phyloP scores from a whole-genome alignment of 1,284 basidiomycete species.

The Papiliotrema terrestris region DNA sequence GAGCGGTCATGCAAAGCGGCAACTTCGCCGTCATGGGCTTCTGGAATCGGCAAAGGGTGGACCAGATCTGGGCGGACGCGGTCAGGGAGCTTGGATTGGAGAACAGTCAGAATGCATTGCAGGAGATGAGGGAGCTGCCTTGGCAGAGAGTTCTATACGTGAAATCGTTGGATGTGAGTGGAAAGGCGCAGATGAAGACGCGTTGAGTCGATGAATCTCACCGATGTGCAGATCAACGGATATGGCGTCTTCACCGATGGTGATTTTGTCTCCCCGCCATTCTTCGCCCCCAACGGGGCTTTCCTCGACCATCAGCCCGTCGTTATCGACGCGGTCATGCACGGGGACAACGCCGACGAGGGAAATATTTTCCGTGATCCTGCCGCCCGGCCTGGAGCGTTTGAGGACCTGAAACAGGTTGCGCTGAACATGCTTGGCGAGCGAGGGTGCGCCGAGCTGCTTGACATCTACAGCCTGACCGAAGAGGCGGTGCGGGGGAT shows the following conservation, averaged over 20 bases:
- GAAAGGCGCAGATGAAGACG: no score
- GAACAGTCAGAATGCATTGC: not conserved
- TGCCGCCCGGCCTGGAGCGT: not conserved
- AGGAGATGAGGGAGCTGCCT: slow-evolving; percentile 1
- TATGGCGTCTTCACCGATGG: slow-evolving; percentile 14
- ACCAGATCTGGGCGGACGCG: slow-evolving; percentile 6
- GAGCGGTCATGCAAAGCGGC: slow-evolving; percentile 14
- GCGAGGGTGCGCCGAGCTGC: not conserved
- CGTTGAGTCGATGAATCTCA: no score
- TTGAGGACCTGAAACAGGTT: not conserved
- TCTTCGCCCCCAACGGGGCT: not conserved
- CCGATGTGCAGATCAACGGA: slow-evolving; percentile 1
- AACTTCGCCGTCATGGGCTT: slow-evolving; percentile 11
- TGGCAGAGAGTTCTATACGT: not conserved
- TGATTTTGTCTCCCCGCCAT: slow-evolving; percentile 6
- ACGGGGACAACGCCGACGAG: slow-evolving; percentile 16
- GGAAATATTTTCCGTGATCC: slow-evolving; percentile 7
- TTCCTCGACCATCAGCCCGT: not conserved
- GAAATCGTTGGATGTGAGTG: slow-evolving; percentile 2
- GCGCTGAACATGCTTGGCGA: not conserved
- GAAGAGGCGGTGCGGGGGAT: not conserved
- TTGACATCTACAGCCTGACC: not conserved
- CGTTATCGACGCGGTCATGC: slow-evolving; percentile 8
- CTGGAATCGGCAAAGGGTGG: not conserved
- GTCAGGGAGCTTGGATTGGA: not conserved